Evolutionary conservation across 768 basidiomycete species (phyloP).

Genomic region (Boletus insuetus): DNA sequence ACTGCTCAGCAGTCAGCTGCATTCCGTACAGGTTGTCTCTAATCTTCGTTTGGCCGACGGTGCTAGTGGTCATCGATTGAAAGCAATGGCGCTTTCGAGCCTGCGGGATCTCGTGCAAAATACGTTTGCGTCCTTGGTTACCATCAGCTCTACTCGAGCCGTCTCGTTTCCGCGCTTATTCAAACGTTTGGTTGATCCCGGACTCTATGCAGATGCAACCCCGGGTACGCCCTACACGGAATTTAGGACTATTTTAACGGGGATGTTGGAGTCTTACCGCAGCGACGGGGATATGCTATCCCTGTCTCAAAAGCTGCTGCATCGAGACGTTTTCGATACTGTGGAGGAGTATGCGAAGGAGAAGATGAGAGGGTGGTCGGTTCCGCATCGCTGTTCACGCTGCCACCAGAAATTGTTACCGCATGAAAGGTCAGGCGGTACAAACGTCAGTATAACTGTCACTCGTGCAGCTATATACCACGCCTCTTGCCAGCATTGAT

Average conservation of each 20-base stretch:
- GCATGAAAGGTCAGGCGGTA: slow-evolving; percentile 16
- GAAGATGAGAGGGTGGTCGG: slow-evolving; percentile 61
- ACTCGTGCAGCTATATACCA: slow-evolving; percentile 66
- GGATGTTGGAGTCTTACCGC: slow-evolving; percentile 95
- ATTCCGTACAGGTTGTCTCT: slow-evolving; percentile 70
- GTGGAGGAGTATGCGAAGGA: slow-evolving; percentile 59
- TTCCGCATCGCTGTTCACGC: slow-evolving; percentile 44
- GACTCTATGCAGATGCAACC: slow-evolving; percentile 46
- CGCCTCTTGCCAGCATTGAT: slow-evolving; percentile 36
- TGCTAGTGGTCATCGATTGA: slow-evolving; percentile 19
- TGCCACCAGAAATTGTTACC: slow-evolving; percentile 51
- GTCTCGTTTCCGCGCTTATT: slow-evolving; percentile 92
- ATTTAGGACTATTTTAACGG: slow-evolving; percentile 84
- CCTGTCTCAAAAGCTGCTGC: slow-evolving; percentile 79
- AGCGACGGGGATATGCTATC: slow-evolving; percentile 86
- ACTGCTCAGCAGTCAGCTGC: slow-evolving; percentile 78
- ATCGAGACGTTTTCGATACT: slow-evolving; percentile 77
- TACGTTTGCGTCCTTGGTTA: slow-evolving; percentile 80
- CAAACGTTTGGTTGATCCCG: slow-evolving; percentile 83
- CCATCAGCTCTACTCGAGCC: slow-evolving; percentile 72
- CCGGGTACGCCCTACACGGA: slow-evolving; percentile 78
- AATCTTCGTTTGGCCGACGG: slow-evolving; percentile 33
- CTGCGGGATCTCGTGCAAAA: slow-evolving; percentile 78
- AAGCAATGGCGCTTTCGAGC: slow-evolving; percentile 37
- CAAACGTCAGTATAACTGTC: slow-evolving; percentile 39